These are phyloP conservation scores for Zygosaccharomyces lentus DNA, from an alignment of 805 yeast genomes.

Conservation along the genomic window DNA sequence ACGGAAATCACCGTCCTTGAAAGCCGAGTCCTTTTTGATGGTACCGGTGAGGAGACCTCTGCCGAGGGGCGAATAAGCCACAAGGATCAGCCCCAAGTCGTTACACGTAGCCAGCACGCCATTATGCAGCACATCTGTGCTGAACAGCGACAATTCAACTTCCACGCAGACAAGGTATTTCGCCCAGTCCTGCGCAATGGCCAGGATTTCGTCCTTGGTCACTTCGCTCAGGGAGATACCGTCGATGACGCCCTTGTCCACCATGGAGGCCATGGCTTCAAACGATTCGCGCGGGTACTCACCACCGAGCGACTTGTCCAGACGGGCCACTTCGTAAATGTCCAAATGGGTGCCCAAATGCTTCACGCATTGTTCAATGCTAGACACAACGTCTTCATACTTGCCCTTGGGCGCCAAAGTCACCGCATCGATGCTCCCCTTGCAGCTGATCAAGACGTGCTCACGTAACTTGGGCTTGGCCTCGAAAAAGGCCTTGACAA, in stretches of 20 bases:
- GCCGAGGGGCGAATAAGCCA: conserved; percentile 82
- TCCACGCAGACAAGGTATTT: conserved; percentile 65
- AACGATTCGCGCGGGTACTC: conserved; percentile 51
- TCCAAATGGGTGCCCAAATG: conserved; percentile 49
- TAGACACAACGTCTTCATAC: conserved; percentile 42
- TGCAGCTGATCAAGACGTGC: conserved; percentile 58
- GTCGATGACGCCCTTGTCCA: conserved; percentile 62
- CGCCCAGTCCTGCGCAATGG: conserved; percentile 48
- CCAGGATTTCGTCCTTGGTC: conserved; percentile 52
- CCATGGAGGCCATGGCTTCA: conserved; percentile 50
- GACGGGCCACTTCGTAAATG: conserved; percentile 68
- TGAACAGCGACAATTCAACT: conserved; percentile 70
- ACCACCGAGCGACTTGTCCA: conserved; percentile 42
- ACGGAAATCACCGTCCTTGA: conserved; percentile 33
- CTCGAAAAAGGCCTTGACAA: conserved; percentile 46
- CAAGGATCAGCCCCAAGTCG: conserved; percentile 56
- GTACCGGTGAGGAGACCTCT: conserved; percentile 72
- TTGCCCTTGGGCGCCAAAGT: conserved; percentile 47
- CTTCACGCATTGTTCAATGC: conserved; percentile 43
- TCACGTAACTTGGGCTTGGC: conserved; percentile 47
- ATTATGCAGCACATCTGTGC: conserved; percentile 55
- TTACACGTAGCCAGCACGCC: conserved; percentile 61
- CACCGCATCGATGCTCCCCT: conserved; percentile 52
- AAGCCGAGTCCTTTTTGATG: conserved; percentile 35
- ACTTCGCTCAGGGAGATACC: conserved; percentile 77